Base-by-base conservation (phyloP, 768 basidiomycete genomes). In the Mycena rosella region DNA sequence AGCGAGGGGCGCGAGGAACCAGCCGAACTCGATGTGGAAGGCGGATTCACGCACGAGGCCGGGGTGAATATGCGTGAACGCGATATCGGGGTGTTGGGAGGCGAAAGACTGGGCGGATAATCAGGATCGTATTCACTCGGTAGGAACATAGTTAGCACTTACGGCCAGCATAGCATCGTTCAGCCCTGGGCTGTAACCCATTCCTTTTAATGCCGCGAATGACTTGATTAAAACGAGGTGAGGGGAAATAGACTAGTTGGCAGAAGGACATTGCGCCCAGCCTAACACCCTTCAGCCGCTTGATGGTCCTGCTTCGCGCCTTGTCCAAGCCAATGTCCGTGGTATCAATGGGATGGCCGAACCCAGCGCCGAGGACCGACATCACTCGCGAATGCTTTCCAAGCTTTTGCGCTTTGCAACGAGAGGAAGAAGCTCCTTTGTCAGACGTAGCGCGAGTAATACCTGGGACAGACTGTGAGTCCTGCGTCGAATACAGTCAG, bases 271-370 rank as follows among this genome's bases (percentile, higher is more conserved):
- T 11, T 5, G 11, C 32, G 5, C 32, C 5, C 32, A 11, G 32
- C 32, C 11, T 34, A 11, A 34, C 32, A 11, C 32, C 32, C 32
- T 34, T 34, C 6, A 34, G 32, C 6, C 32, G 11, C 32, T 34
- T 11, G 32, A 6, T 6, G 6, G 32, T 11, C 6, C 32, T 34
- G 32, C 32, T 11, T 5, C 32, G 32, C 32, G 32, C 32, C 32
- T 34, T 34, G 32, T 34, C 11, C 32, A 34, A 74, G 73, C 76
- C 75, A 13, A 74, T 34, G 11, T 34, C 32, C 32, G 5, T 34
- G 32, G 32, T 34, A 11, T 34, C 11, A 11, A 34, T 11, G 32
- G 32, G 32, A 11, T 6, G 11, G 5, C 6, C 32, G 32, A 34
- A 34, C 32, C 32, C 32, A 5, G 32, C 32, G 32, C 32, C 32